A percentile compares a stretch with the other conserved stretches of the same genome.
phyloP scores from a whole-genome alignment of 164 flowering plant genomes.

The Magnolia sinica region DNA sequence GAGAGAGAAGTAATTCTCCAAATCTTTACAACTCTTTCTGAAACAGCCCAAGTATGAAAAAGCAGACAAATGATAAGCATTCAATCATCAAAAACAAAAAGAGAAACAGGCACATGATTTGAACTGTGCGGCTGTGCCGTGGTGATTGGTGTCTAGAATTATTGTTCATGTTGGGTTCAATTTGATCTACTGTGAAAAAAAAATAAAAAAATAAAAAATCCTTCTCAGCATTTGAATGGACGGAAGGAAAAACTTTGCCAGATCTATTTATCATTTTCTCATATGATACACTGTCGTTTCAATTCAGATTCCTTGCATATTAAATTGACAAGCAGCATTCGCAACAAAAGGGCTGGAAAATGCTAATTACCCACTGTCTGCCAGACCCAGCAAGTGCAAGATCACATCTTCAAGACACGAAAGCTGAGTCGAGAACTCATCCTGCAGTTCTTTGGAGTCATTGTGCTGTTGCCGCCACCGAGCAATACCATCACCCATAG shows the following conservation, averaged over 20 bases:
- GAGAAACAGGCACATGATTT: no score
- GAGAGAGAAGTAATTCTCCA: no score
- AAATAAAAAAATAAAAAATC: no score
- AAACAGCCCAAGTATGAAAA: no score
- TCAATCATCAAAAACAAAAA: no score
- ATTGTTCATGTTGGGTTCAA: no score
- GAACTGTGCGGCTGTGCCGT: no score
- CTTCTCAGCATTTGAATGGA: no score
- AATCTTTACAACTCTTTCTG: no score
- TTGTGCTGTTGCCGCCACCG: conserved; percentile 43
- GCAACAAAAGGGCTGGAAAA: not conserved
- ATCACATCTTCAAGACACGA: conserved; percentile 69
- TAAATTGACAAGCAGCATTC: not conserved
- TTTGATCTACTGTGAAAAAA: no score
- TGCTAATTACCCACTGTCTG: conserved; percentile 20
- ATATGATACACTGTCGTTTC: not conserved
- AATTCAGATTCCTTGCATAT: not conserved
- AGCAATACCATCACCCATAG: conserved; percentile 56
- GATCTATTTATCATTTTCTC: not conserved
- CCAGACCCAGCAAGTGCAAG: conserved; percentile 42
- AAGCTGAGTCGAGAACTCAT: conserved; percentile 48
- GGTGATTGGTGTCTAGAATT: no score
- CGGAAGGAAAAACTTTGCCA: not conserved
- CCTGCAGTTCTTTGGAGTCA: conserved; percentile 43
- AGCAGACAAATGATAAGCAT: no score